These are phyloP conservation scores for Biscogniauxia mediterranea DNA, from an alignment of 2,329 filamentous ascomycete genomes.

Conservation along the genomic window DNA sequence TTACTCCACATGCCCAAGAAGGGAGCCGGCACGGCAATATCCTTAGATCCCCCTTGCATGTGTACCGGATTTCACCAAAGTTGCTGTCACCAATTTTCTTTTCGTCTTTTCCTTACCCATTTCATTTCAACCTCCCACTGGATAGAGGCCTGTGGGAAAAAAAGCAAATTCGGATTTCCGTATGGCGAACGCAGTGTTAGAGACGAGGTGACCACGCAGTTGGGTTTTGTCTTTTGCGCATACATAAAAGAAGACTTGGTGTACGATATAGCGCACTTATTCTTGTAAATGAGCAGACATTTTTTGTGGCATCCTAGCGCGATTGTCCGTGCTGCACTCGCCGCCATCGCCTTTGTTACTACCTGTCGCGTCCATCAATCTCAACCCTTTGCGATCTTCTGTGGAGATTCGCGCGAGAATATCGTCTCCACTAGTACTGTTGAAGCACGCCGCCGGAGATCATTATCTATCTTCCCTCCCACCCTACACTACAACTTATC, in stretches of 20 bases:
- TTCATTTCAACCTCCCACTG: neutral
- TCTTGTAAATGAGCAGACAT: neutral
- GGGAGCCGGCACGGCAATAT: conserved; percentile 15
- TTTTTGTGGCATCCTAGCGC: conserved; percentile 3
- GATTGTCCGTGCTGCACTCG: conserved; percentile 5
- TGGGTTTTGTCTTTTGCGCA: neutral
- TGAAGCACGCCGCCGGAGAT: neutral
- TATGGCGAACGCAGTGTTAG: neutral
- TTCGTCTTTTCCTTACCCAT: neutral
- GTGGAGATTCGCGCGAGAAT: neutral
- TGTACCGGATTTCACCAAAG: conserved; percentile 5
- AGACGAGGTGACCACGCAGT: neutral
- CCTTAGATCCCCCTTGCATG: conserved; percentile 8
- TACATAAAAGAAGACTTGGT: neutral
- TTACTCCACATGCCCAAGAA: conserved; percentile 17
- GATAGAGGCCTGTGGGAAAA: neutral
- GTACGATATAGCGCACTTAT: neutral
- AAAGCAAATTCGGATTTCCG: neutral
- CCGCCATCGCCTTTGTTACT: conserved; percentile 6
- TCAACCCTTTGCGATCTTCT: conserved; percentile 2
- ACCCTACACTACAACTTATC: neutral
- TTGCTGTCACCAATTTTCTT: neutral
- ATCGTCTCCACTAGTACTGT: neutral
- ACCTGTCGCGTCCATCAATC: conserved; percentile 8
- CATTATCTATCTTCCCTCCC: neutral